phyloP scores from a whole-genome alignment of 192 early-diverging fungal species.

The Dissophora ornata region DNA sequence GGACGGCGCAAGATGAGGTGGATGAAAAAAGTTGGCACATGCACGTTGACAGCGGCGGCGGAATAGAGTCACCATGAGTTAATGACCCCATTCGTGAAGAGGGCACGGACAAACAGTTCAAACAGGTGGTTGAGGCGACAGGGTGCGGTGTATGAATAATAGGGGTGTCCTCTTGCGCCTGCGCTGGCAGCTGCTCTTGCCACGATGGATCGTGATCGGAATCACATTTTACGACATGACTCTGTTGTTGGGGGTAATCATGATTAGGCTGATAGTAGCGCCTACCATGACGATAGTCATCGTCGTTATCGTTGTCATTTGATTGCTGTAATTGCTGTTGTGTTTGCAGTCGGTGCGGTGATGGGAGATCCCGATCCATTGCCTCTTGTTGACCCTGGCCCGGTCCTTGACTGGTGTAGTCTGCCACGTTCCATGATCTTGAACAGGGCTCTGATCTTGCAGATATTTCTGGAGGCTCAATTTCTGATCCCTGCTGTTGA shows the following conservation, averaged over 20 bases:
- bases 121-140: conserved; percentile 1
- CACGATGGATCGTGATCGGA: background rate
- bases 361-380: conserved; percentile 7
- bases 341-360: background rate
- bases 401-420: no score
- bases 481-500: background rate
- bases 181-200: background rate
- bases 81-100: background rate
- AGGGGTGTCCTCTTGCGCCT: conserved; percentile 10
- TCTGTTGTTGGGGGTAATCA: background rate
- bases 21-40: conserved; percentile 7
- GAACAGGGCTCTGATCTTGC: conserved; percentile 1
- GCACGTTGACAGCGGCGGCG: background rate
- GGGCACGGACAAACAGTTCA: conserved; percentile 22
- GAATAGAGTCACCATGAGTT: background rate
- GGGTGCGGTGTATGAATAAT: background rate
- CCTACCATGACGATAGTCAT: background rate
- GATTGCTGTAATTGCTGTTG: background rate
- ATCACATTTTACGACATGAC: conserved; percentile 5
- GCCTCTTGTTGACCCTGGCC: no score
- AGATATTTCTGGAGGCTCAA: background rate
- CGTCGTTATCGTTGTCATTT: background rate
- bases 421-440: background rate
- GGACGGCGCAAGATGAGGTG: background rate
- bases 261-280: background rate